phyloP scores from a whole-genome alignment of 805 yeast genomes.

The Nakazawaea ambrosiae region DNA sequence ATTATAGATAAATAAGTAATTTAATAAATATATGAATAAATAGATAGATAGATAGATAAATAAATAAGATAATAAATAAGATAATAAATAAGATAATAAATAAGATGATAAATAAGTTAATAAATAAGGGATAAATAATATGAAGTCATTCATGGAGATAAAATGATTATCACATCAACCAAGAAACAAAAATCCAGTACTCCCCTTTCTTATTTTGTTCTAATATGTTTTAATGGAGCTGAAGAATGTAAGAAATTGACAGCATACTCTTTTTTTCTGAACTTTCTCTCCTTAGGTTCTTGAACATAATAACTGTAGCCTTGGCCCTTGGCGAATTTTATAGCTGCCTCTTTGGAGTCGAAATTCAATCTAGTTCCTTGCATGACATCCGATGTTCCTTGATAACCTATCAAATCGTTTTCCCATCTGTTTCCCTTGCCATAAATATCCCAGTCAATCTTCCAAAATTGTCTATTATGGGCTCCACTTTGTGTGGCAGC shows the following conservation, averaged over 20 bases:
- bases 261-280: slow-evolving; percentile 70
- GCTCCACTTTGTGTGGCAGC: slow-evolving; percentile 76
- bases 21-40: no score
- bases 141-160: no score
- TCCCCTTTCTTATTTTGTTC: slow-evolving; percentile 74
- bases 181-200: no score
- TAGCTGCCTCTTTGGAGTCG: slow-evolving; percentile 69
- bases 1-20: no score
- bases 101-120: neutral
- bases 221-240: slow-evolving; percentile 70
- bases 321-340: slow-evolving; percentile 72
- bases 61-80: neutral
- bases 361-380: slow-evolving; percentile 73
- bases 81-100: slow-evolving; percentile 1
- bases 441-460: slow-evolving; percentile 76
- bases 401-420: slow-evolving; percentile 83
- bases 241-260: slow-evolving; percentile 61
- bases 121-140: slow-evolving; percentile 4
- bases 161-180: no score
- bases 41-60: slow-evolving; percentile 2
- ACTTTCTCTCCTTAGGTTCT: slow-evolving; percentile 71
- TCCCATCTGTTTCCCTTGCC: slow-evolving; percentile 83
- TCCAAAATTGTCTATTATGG: slow-evolving; percentile 54
- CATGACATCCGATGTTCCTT: slow-evolving; percentile 73
- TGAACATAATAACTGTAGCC: slow-evolving; percentile 82